phyloP scores from a whole-genome alignment of 2,329 filamentous ascomycete species.

The Botryotinia narcissicola region DNA sequence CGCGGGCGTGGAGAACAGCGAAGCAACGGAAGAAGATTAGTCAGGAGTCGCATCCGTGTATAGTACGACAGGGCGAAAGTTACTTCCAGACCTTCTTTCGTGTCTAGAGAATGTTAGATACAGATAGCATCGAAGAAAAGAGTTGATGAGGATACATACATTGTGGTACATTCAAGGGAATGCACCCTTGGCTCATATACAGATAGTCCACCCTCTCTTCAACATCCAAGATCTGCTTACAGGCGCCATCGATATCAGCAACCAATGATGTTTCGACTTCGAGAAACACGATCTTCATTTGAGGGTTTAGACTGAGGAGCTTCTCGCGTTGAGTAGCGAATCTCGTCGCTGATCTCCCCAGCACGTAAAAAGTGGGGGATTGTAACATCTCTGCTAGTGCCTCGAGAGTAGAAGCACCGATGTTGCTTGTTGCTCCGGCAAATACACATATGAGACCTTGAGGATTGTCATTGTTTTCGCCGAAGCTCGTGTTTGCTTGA shows the following conservation, averaged over 20 bases:
- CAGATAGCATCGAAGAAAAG: not conserved
- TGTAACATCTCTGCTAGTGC: not conserved
- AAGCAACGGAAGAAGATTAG: not conserved
- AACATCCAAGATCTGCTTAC: not conserved
- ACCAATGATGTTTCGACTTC: not conserved
- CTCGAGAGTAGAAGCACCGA: not conserved
- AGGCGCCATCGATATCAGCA: not conserved
- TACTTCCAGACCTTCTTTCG: not conserved
- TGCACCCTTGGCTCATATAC: not conserved
- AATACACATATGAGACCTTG: not conserved
- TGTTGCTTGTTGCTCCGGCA: not conserved
- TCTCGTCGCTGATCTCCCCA: not conserved
- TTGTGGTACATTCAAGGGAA: not conserved
- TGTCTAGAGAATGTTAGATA: not conserved
- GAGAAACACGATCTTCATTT: not conserved
- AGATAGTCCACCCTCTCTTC: not conserved
- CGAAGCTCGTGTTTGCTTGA: not conserved
- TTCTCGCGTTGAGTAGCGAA: not conserved
- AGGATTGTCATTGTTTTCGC: not conserved
- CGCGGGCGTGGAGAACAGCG: not conserved
- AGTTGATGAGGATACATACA: not conserved
- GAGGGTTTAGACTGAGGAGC: not conserved
- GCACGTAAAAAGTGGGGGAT: not conserved
- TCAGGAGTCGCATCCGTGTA: not conserved
- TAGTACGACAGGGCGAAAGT: not conserved